A percentile compares a stretch with the other conserved stretches of the same genome.
phyloP scores from a whole-genome alignment of 1,284 basidiomycete species.

The Leccinum variabile region DNA sequence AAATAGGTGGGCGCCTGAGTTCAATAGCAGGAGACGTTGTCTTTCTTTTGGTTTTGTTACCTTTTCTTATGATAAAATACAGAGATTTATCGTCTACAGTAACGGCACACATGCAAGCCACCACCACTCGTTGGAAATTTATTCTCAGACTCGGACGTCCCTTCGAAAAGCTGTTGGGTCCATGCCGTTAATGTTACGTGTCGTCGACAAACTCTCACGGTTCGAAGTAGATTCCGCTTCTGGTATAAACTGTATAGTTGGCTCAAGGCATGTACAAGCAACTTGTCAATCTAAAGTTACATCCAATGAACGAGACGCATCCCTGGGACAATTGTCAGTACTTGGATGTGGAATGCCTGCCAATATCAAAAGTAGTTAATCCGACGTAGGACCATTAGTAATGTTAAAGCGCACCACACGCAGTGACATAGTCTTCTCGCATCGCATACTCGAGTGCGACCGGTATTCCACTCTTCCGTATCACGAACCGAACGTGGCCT shows the following conservation, averaged over 20 bases:
- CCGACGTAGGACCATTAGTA: not conserved
- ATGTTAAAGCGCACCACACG: not conserved
- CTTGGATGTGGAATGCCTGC: not conserved
- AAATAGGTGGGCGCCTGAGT: too few species aligned
- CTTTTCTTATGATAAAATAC: too few species aligned
- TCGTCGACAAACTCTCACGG: too few species aligned
- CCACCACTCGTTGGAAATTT: too few species aligned
- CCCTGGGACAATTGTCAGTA: not conserved
- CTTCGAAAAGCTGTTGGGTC: too few species aligned
- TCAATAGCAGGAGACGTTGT: too few species aligned
- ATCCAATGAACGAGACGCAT: not conserved
- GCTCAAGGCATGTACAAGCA: not conserved
- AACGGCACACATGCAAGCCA: too few species aligned
- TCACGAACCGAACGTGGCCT: not conserved
- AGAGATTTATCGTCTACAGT: too few species aligned
- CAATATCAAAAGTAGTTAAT: not conserved
- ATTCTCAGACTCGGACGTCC: too few species aligned
- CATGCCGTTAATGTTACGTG: too few species aligned
- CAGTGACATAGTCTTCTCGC: not conserved
- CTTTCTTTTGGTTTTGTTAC: too few species aligned
- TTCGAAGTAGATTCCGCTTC: not conserved
- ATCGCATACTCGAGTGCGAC: not conserved
- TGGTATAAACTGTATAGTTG: not conserved
- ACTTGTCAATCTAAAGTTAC: not conserved
- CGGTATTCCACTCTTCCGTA: not conserved